Conservation (phyloP, 1,284 basidiomycete genomes). For the Meripilus lineatus region DNA sequence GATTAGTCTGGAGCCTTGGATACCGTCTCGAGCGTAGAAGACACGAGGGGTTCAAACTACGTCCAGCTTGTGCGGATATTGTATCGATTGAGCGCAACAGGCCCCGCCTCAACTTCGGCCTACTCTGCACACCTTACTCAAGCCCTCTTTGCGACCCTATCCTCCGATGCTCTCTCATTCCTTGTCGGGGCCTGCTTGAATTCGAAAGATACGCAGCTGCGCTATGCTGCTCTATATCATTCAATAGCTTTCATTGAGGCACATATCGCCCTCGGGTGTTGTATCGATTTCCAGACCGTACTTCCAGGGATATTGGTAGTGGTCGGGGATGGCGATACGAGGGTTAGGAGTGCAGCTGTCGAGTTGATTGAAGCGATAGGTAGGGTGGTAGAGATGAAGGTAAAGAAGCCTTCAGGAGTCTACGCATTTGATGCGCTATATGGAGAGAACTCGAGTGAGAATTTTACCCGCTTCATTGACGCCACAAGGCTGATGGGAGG, state of each 20-base stretch:
- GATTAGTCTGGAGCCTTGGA: background rate
- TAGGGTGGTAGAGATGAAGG: constrained; percentile 34
- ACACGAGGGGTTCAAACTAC: constrained; percentile 37
- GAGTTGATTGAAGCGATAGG: constrained; percentile 55
- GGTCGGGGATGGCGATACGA: constrained; percentile 48
- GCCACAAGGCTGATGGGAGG: background rate
- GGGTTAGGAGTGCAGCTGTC: constrained; percentile 59
- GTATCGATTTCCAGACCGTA: constrained; percentile 82
- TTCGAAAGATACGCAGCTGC: constrained; percentile 15
- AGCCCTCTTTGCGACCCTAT: constrained; percentile 63
- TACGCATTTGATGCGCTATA: constrained; percentile 86
- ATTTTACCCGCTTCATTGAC: background rate
- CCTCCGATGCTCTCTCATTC: constrained; percentile 76
- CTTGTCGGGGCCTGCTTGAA: constrained; percentile 64
- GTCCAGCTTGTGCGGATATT: constrained; percentile 51
- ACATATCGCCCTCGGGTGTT: constrained; percentile 48
- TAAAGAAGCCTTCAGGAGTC: constrained; percentile 49
- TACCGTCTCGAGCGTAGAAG: background rate
- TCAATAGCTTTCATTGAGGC: constrained; percentile 78
- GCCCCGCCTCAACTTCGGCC: constrained; percentile 37
- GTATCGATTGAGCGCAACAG: constrained; percentile 61
- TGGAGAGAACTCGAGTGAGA: constrained; percentile 59
- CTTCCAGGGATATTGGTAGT: constrained; percentile 75
- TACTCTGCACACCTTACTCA: constrained; percentile 58
- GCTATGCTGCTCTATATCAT: constrained; percentile 51